Percentiles rank a stretch among this genome's conserved stretches.
These are phyloP conservation scores for Suillus bovinus DNA, from an alignment of 768 basidiomycete species.

Conservation along the genomic window DNA sequence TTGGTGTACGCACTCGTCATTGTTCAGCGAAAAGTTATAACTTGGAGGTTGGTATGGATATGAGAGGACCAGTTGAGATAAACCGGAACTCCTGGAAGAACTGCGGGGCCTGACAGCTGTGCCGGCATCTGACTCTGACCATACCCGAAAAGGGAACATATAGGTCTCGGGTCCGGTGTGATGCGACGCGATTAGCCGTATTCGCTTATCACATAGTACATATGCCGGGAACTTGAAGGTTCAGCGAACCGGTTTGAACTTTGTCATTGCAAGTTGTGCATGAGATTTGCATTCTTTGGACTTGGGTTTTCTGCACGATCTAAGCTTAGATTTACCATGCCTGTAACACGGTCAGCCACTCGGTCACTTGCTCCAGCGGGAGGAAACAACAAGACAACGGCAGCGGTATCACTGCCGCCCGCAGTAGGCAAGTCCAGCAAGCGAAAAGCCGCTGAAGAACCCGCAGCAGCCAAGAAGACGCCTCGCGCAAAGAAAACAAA, in stretches of 20 bases:
- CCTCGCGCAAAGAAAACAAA: constrained; percentile 11
- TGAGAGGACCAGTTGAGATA: neutral
- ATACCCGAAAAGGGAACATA: neutral
- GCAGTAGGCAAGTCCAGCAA: constrained; percentile 14
- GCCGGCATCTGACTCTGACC: neutral
- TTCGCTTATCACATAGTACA: neutral
- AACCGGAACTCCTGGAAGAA: neutral
- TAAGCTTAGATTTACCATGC: constrained; percentile 28
- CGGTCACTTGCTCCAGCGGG: constrained; percentile 14
- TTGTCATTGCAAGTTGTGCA: neutral
- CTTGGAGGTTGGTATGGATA: neutral
- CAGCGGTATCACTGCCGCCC: neutral
- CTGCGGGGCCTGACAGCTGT: neutral
- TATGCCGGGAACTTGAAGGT: neutral
- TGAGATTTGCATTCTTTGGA: neutral
- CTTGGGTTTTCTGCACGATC: neutral
- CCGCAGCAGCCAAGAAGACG: constrained; percentile 4
- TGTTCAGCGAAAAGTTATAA: neutral
- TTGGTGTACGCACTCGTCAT: neutral
- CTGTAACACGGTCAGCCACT: constrained; percentile 34
- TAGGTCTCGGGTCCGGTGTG: neutral
- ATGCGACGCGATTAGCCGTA: neutral
- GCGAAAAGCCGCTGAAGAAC: constrained; percentile 19
- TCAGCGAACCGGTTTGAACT: neutral
- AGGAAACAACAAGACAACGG: constrained; percentile 10